Conservation (phyloP, 2,329 filamentous ascomycete genomes). For the Ramularia endophylla region DNA sequence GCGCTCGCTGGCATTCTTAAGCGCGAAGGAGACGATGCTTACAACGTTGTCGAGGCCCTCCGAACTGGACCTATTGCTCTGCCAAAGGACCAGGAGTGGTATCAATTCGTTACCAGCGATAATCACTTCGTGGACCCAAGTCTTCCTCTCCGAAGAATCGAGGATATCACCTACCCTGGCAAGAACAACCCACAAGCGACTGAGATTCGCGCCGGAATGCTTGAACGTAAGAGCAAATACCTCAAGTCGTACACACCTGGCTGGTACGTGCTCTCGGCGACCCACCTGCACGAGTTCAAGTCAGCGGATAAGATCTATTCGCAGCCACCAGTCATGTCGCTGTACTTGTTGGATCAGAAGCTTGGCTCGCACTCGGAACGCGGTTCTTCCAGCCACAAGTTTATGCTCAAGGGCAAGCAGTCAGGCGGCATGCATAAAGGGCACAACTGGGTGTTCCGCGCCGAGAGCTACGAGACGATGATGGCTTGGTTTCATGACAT, state of each 20-base stretch:
- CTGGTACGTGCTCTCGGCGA: constrained; percentile 95
- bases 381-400: constrained; percentile 87
- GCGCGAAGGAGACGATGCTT: constrained; percentile 78
- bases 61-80: constrained; percentile 82
- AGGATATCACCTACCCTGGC: constrained; percentile 87
- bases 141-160: constrained; percentile 67
- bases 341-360: constrained; percentile 92
- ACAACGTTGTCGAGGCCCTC: constrained; percentile 71
- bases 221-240: constrained; percentile 98
- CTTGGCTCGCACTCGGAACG: constrained; percentile 83
- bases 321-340: constrained; percentile 89
- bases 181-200: constrained; percentile 75
- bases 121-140: constrained; percentile 83
- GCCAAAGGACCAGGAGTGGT: constrained; percentile 92
- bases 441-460: constrained; percentile 63
- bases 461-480: constrained; percentile 82
- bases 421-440: constrained; percentile 85
- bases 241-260: constrained; percentile 94
- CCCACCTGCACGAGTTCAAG: constrained; percentile 97
- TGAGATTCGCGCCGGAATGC: constrained; percentile 81
- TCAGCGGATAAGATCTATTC: constrained; percentile 81
- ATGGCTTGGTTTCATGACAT: constrained; percentile 95
- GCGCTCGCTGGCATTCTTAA: constrained; percentile 87
- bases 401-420: constrained; percentile 93
- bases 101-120: constrained; percentile 70